Evolutionary conservation across 805 yeast genomes (phyloP).

Genomic region (Teunomyces tritomae): DNA sequence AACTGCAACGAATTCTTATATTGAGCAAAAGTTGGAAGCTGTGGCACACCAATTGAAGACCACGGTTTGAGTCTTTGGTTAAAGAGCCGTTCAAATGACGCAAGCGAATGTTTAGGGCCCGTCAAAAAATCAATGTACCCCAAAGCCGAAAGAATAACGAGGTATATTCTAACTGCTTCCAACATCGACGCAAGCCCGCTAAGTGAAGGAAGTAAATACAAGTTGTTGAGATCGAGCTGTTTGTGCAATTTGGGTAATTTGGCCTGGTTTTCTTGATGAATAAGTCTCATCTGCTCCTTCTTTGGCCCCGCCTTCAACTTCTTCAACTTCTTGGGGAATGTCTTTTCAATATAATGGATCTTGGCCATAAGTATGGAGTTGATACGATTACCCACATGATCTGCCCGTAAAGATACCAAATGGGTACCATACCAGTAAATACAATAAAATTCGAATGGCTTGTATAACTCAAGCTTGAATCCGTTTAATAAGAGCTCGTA

Average conservation of each 20-base stretch:
- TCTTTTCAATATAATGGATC: conserved; percentile 30
- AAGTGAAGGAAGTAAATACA: conserved; percentile 17
- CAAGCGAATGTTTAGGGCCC: conserved; percentile 23
- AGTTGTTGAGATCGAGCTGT: conserved; percentile 21
- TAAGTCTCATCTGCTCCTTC: conserved; percentile 33
- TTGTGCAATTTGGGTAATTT: conserved; percentile 32
- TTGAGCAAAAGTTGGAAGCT: conserved; percentile 49
- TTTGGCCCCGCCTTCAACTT: conserved; percentile 51
- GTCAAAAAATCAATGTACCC: conserved; percentile 19
- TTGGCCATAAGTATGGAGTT: conserved; percentile 30
- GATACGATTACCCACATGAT: conserved; percentile 45
- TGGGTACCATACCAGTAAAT: conserved; percentile 68
- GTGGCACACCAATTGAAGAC: conserved; percentile 77
- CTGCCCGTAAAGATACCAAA: conserved; percentile 38
- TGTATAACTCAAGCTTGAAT: conserved; percentile 70
- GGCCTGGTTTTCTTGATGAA: conserved; percentile 28
- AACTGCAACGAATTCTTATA: conserved; percentile 20
- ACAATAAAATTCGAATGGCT: conserved; percentile 62
- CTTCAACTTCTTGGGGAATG: conserved; percentile 40
- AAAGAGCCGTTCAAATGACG: conserved; percentile 23
- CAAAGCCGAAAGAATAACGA: conserved; percentile 18
- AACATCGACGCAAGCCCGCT: conserved; percentile 17
- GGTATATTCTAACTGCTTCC: conserved; percentile 17
- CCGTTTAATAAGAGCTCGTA: conserved; percentile 69
- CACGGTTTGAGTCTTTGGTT: conserved; percentile 72